phyloP scores from a whole-genome alignment of 257 asterid species.

The Coffea canephora region DNA sequence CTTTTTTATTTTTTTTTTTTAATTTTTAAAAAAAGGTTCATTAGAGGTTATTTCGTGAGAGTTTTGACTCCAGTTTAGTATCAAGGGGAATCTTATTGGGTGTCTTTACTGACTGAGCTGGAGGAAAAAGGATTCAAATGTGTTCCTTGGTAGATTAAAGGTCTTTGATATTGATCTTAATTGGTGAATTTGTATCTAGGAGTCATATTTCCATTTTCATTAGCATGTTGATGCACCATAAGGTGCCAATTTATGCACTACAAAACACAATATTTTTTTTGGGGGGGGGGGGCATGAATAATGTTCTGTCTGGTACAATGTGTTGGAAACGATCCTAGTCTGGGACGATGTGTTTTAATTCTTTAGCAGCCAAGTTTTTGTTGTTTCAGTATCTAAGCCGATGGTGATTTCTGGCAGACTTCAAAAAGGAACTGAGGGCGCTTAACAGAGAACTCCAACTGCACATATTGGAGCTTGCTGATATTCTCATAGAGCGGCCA shows the following conservation, averaged over 20 bases:
- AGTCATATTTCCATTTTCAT: not conserved
- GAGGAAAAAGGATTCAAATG: not conserved
- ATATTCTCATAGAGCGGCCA: conserved; percentile 92
- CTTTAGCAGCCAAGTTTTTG: not conserved
- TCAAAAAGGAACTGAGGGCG: conserved; percentile 84
- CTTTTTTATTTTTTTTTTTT: no score
- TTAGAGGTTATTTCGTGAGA: not conserved
- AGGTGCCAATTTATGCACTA: not conserved
- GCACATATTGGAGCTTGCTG: conserved; percentile 88
- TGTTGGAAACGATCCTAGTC: no score
- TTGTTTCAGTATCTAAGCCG: conserved; percentile 19
- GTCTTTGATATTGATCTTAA: not conserved
- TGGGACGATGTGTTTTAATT: not conserved
- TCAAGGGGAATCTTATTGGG: not conserved
- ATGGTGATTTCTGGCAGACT: conserved; percentile 43
- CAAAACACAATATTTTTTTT: no score
- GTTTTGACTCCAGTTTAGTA: not conserved
- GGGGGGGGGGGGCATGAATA: no score
- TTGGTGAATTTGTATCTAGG: not conserved
- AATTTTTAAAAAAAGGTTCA: not conserved
- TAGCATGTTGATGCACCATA: not conserved
- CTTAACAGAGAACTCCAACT: conserved; percentile 90
- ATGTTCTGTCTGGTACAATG: no score
- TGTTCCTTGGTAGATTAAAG: not conserved
- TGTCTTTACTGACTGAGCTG: not conserved